Base-by-base conservation (phyloP, 257 asterid genomes). In the Plantago major region DNA sequence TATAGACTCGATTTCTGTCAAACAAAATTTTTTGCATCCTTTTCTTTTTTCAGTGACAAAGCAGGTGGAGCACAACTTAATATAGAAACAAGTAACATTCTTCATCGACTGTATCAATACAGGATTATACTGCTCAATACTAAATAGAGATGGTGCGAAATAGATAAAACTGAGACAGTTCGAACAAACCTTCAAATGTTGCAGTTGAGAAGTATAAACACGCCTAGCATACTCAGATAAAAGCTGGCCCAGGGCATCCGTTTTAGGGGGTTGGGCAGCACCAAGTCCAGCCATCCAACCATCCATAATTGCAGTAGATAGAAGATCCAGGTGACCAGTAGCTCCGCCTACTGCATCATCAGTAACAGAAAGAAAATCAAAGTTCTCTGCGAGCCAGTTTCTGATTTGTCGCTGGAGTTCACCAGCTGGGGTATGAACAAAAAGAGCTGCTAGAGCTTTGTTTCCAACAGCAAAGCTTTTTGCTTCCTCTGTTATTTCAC, bases 241-340 rank as follows among this genome's bases (percentile, higher is more conserved):
- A 69, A 93, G 97, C 71, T 84, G 97, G 58, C 99, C 99, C 51
- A 93, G 91, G 58, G 99, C 99, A 85, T 93, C 99, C 60, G 99
- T 85, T 42, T 44, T 66, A 49, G 99, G 99, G 64, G 88, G 96
- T 60, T 76, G 79, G 61, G 99, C 99, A 68, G 97, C 91, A 67
- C 99, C 99, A 67, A 93, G 94, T 60, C 99, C 99, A 68, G 99
- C 97, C 99, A 93, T 93, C 99, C 99, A 93, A 64, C 99, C 99
- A 75, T 93, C 99, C 99, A 93, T 93, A 67, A 93, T 85, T 50
- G 99, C 99, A 61, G 99, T 93, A 50, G 99, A 90, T 55, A 93
- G 94, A 80, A 93, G 97, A 78, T 93, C 96, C 16, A 93, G 79
- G 76, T 89, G 97, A 71, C 96, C 96, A 61, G 96, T 83, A 47